Percentiles rank a stretch among this genome's conserved stretches.
These are phyloP conservation scores for Pleurotus cornucopiae DNA, from an alignment of 768 basidiomycete species.

Conservation along the genomic window DNA sequence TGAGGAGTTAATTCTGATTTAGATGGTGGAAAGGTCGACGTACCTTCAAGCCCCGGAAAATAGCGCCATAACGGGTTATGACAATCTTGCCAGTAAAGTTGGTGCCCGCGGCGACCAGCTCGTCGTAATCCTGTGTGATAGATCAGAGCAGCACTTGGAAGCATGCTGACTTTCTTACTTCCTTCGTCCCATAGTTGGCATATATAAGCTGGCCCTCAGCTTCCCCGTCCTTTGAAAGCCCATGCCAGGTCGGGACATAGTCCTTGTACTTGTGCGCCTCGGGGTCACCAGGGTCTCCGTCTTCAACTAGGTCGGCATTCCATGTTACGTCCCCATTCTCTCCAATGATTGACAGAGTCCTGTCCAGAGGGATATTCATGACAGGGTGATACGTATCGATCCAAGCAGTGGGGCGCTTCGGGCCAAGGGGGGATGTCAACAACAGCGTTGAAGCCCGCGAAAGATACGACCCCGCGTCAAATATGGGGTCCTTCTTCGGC, in stretches of 20 bases:
- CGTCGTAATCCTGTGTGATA: constrained; percentile 35
- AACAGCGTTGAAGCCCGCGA: constrained; percentile 66
- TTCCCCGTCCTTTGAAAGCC: constrained; percentile 72
- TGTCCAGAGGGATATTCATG: constrained; percentile 73
- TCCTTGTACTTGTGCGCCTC: constrained; percentile 66
- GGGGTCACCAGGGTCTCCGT: constrained; percentile 65
- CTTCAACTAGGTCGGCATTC: constrained; percentile 71
- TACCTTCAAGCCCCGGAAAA: constrained; percentile 86
- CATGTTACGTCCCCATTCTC: constrained; percentile 51
- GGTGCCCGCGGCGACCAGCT: constrained; percentile 59
- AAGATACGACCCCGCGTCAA: constrained; percentile 60
- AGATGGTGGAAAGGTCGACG: constrained; percentile 15
- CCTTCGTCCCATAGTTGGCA: constrained; percentile 75
- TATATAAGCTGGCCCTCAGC: constrained; percentile 70
- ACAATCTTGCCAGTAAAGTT: constrained; percentile 77
- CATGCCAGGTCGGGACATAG: constrained; percentile 82
- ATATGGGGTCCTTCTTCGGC: constrained; percentile 50
- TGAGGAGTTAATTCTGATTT: not conserved
- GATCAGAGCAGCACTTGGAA: not conserved
- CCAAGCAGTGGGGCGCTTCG: constrained; percentile 63
- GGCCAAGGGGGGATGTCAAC: constrained; percentile 38
- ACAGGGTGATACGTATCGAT: constrained; percentile 87
- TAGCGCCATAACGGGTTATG: constrained; percentile 69
- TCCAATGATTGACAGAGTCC: constrained; percentile 62
- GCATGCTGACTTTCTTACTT: constrained; percentile 23